Percentiles rank a stretch among this genome's conserved stretches.
Evolutionary conservation across 768 basidiomycete genomes (phyloP).

Genomic region (Mycena metata): DNA sequence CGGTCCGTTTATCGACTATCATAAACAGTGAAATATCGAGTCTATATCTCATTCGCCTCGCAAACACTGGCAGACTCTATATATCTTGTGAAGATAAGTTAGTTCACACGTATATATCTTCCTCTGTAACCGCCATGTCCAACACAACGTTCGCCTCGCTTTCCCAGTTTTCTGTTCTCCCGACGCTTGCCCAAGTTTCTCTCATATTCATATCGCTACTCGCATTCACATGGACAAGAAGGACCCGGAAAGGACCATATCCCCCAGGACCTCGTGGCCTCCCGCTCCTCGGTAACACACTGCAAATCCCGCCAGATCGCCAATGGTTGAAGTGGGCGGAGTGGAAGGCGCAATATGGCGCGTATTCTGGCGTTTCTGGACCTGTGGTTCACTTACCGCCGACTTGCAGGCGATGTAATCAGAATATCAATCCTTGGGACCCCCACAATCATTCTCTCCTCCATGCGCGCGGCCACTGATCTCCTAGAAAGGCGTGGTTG

Average conservation of each 20-base stretch:
- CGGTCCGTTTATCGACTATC: no score
- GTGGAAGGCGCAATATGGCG: constrained; percentile 40
- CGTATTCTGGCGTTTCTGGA: constrained; percentile 6
- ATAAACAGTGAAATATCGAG: no score
- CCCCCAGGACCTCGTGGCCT: constrained; percentile 38
- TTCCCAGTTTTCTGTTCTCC: no score
- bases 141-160: no score
- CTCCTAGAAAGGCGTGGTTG: constrained; percentile 46
- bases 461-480: constrained; percentile 43
- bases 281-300: constrained; percentile 39
- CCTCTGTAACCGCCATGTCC: no score
- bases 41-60: no score
- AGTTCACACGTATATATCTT: no score
- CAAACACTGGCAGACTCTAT: no score
- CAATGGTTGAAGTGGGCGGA: constrained; percentile 42
- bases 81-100: no score
- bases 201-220: background rate
- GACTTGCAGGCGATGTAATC: constrained; percentile 43
- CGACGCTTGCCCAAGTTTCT: no score
- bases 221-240: background rate
- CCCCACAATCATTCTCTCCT: constrained; percentile 44
- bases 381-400: background rate
- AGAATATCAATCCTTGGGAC: constrained; percentile 44
- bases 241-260: background rate
- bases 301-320: constrained; percentile 38